Evolutionary conservation across 2,329 filamentous ascomycete species (phyloP).

Genomic region (Colletotrichum sp.): DNA sequence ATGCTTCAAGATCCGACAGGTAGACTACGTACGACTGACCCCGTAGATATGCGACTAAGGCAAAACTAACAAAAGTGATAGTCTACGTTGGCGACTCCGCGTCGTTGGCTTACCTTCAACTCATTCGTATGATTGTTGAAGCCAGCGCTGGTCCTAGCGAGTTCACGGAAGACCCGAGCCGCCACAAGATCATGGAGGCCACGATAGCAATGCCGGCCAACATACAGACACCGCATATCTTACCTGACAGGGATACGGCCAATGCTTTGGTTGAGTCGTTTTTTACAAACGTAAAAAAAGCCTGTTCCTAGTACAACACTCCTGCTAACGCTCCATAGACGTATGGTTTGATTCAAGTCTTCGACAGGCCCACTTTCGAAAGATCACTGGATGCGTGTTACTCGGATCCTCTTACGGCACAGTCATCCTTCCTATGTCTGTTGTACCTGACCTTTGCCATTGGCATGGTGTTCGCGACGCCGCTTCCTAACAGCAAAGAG

Average conservation of each 20-base stretch:
- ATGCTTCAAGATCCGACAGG: constrained; percentile 66
- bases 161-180: constrained; percentile 62
- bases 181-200: constrained; percentile 62
- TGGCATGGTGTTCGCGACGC: constrained; percentile 63
- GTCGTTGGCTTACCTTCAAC: constrained; percentile 63
- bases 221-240: constrained; percentile 51
- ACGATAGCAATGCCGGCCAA: constrained; percentile 51
- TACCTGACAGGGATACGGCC: constrained; percentile 61
- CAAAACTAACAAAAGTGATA: constrained; percentile 25
- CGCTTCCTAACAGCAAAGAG: constrained; percentile 52
- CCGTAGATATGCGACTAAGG: background rate
- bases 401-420: constrained; percentile 52
- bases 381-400: constrained; percentile 58
- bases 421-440: constrained; percentile 60
- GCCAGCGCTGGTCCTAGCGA: constrained; percentile 56
- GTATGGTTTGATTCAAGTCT: constrained; percentile 64
- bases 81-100: constrained; percentile 70
- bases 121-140: constrained; percentile 65
- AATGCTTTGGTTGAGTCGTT: constrained; percentile 61
- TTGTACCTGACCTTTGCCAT: constrained; percentile 68
- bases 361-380: constrained; percentile 57
- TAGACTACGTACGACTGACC: constrained; percentile 50
- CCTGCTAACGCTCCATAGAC: constrained; percentile 44
- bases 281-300: constrained; percentile 58
- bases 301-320: background rate